Evolutionary conservation across 495 filamentous ascomycete species (phyloP).

Genomic region (Cetradonia linearis): DNA sequence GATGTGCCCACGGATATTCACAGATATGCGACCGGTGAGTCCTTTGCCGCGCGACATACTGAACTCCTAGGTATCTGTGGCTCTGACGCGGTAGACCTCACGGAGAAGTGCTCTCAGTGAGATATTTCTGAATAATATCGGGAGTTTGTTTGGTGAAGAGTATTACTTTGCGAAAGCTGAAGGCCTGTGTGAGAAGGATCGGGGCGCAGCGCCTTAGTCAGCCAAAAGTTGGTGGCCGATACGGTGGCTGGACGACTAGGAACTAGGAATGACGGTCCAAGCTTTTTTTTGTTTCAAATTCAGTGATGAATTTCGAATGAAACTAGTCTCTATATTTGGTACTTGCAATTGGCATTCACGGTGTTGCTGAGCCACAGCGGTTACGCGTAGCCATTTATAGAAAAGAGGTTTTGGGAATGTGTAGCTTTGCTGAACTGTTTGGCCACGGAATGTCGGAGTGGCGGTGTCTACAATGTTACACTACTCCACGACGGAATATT

Average conservation of each 20-base stretch:
- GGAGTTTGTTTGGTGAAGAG: neutral
- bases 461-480: neutral
- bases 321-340: no score
- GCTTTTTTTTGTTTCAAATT: no score
- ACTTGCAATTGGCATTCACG: neutral
- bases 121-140: neutral
- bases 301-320: no score
- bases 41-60: conserved; percentile 11
- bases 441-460: neutral
- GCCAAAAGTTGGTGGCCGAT: neutral
- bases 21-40: neutral
- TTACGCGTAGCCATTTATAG: neutral
- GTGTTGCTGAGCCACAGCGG: neutral
- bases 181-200: conserved; percentile 1
- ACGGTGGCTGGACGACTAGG: neutral
- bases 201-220: conserved; percentile 8
- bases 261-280: no score
- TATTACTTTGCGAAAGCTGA: neutral
- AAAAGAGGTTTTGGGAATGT: neutral
- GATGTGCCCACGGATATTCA: neutral
- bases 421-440: neutral
- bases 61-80: neutral
- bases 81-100: neutral
- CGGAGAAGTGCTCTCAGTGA: neutral
- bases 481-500: neutral